Evolutionary conservation across 2,329 filamentous ascomycete genomes (phyloP).

Genomic region (Trichoderma atroviride): DNA sequence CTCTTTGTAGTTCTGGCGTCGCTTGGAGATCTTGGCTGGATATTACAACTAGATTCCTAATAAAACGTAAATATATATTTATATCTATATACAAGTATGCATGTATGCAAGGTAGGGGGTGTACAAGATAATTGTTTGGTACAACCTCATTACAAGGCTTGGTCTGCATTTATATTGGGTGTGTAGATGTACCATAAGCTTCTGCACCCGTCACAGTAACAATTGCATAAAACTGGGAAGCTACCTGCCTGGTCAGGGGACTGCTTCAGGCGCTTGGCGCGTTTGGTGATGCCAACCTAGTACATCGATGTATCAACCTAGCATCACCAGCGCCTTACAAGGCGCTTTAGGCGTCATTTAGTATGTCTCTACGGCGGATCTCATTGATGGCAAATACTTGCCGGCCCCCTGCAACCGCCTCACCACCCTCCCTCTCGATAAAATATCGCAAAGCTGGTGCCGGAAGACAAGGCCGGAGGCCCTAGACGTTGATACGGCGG

Average conservation of each 20-base stretch:
- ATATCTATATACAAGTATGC: background rate
- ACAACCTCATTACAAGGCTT: background rate
- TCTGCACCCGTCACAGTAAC: background rate
- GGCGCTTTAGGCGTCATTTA: background rate
- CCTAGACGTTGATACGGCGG: conserved; percentile 9
- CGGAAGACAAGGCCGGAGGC: conserved; percentile 16
- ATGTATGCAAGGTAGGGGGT: background rate
- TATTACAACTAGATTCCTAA: background rate
- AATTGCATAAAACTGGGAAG: background rate
- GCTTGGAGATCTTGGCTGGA: conserved; percentile 11
- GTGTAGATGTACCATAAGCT: background rate
- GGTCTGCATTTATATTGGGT: background rate
- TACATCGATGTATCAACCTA: no score
- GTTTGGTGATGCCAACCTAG: conserved; percentile 11
- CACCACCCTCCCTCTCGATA: background rate
- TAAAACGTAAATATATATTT: background rate
- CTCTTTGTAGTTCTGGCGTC: background rate
- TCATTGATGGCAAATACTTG: conserved; percentile 23
- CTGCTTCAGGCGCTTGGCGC: conserved; percentile 18
- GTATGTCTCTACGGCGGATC: background rate
- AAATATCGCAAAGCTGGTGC: conserved; percentile 13
- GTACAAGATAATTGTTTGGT: background rate
- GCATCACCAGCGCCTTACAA: background rate
- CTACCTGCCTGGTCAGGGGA: background rate
- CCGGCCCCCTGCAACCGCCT: background rate